phyloP scores from a whole-genome alignment of 352 stramenopile genomes.

The Pythium coloratum region DNA sequence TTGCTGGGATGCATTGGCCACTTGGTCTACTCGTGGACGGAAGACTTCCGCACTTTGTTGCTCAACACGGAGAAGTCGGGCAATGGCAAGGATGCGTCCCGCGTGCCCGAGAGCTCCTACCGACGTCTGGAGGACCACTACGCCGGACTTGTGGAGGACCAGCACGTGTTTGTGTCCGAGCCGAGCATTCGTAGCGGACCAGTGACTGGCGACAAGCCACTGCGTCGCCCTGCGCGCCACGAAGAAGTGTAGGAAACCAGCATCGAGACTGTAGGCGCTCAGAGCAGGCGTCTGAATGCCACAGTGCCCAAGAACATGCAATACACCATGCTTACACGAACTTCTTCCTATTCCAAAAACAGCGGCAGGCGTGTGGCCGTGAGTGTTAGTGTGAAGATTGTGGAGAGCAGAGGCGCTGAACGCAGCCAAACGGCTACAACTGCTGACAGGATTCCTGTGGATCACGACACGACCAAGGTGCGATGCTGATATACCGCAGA shows the following conservation, averaged over 20 bases:
- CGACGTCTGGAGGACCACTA: slow-evolving; percentile 76
- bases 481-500: too few species aligned
- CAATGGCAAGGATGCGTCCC: slow-evolving; percentile 40
- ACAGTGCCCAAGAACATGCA: too few species aligned
- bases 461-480: too few species aligned
- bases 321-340: too few species aligned
- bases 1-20: slow-evolving; percentile 69
- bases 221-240: slow-evolving; percentile 8
- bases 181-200: slow-evolving; percentile 24
- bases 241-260: slow-evolving; percentile 10
- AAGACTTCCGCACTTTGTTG: slow-evolving; percentile 19
- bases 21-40: slow-evolving; percentile 70
- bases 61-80: slow-evolving; percentile 33
- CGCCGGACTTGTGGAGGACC: slow-evolving; percentile 62
- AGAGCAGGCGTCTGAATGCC: too few species aligned
- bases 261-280: neutral
- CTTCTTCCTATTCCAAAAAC: too few species aligned
- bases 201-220: neutral
- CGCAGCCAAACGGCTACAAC: too few species aligned
- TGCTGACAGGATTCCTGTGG: too few species aligned
- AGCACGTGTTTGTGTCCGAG: slow-evolving; percentile 48
- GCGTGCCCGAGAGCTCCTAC: slow-evolving; percentile 55
- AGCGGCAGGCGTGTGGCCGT: too few species aligned
- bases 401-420: too few species aligned
- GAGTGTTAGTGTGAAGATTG: too few species aligned